These are phyloP conservation scores for Trichoderma virens DNA, from an alignment of 495 filamentous ascomycete species.

Conservation along the genomic window DNA sequence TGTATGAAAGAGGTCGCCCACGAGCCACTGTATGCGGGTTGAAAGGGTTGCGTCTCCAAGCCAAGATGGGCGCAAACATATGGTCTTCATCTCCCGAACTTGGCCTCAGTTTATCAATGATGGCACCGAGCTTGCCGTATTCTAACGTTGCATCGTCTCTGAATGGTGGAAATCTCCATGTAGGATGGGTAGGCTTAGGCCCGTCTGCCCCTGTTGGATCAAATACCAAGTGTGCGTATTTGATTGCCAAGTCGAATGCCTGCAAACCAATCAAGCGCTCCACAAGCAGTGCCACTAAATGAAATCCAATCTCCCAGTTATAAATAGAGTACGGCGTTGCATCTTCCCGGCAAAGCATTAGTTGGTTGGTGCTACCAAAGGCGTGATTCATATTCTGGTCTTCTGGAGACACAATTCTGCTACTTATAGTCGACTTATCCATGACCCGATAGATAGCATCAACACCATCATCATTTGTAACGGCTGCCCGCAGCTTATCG, in stretches of 20 bases:
- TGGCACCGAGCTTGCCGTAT: no score
- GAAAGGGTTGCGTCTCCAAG: background rate
- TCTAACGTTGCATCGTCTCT: no score
- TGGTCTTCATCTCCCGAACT: background rate
- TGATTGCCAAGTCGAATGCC: conserved; percentile 26
- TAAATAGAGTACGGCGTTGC: conserved; percentile 19
- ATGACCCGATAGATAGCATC: no score
- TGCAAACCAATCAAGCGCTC: conserved; percentile 16
- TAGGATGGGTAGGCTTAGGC: background rate
- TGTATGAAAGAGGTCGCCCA: conserved; percentile 23
- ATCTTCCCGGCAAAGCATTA: conserved; percentile 12
- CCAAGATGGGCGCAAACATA: background rate
- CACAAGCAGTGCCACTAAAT: conserved; percentile 20
- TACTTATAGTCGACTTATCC: no score
- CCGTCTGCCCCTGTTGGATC: conserved; percentile 21
- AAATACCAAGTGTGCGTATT: conserved; percentile 23
- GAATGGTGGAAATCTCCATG: conserved; percentile 23
- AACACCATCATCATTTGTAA: no score
- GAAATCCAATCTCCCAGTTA: conserved; percentile 30
- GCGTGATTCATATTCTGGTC: background rate
- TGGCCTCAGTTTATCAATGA: no score
- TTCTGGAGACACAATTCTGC: background rate
- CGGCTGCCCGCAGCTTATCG: no score
- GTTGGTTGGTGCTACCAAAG: background rate
- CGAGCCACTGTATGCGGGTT: background rate